phyloP scores from a whole-genome alignment of 805 yeast genomes.

The Wickerhamomyces strasburgensis region DNA sequence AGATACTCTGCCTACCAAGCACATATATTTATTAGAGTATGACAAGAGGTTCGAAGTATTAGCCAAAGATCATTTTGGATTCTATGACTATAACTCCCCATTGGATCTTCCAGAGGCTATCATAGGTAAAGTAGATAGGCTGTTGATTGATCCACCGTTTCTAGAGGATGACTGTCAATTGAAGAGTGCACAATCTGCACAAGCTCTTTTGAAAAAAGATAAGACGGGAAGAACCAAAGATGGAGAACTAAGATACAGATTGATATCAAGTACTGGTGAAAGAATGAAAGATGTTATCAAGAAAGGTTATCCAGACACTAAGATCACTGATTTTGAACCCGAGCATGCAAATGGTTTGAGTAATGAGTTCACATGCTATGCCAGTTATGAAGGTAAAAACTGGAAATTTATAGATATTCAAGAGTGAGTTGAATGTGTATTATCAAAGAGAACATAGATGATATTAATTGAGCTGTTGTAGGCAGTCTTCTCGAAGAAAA shows the following conservation, averaged over 20 bases:
- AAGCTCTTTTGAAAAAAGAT: conserved; percentile 45
- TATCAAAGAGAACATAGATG: no score
- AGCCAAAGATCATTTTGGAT: conserved; percentile 66
- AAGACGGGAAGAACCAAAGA: conserved; percentile 30
- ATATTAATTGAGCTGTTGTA: no score
- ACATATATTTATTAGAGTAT: conserved; percentile 71
- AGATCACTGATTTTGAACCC: conserved; percentile 65
- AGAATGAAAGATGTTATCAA: conserved; percentile 67
- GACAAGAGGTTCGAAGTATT: conserved; percentile 72
- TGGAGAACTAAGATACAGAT: conserved; percentile 41
- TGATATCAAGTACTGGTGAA: conserved; percentile 86
- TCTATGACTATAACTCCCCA: conserved; percentile 75
- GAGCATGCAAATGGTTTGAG: conserved; percentile 81
- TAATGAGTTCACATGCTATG: conserved; percentile 84
- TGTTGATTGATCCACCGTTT: conserved; percentile 86
- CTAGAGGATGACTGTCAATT: conserved; percentile 77
- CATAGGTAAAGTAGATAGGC: conserved; percentile 59
- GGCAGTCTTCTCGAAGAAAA: no score
- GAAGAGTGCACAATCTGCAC: conserved; percentile 60
- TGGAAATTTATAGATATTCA: no score
- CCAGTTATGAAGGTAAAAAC: conserved; percentile 60
- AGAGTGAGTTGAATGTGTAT: no score
- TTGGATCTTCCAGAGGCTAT: conserved; percentile 51
- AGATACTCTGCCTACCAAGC: conserved; percentile 53
- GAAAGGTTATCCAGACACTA: conserved; percentile 57